Conservation (phyloP, 2,329 filamentous ascomycete genomes). For the Paecilomyces dactylethromorphus region DNA sequence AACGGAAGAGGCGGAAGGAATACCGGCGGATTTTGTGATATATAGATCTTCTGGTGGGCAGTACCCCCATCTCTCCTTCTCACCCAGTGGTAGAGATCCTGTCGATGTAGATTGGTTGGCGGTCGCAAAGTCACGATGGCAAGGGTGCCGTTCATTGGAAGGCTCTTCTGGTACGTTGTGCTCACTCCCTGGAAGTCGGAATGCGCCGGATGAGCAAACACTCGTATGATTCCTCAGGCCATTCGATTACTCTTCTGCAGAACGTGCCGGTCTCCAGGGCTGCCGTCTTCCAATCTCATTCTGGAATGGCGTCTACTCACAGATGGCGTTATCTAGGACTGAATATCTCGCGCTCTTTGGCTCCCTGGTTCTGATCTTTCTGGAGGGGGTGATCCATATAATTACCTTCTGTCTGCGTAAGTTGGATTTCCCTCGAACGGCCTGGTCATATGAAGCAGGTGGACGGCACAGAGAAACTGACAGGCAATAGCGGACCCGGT, state of each 20-base stretch:
- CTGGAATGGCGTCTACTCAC: conserved; percentile 2
- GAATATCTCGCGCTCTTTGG: conserved; percentile 84
- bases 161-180: conserved; percentile 45
- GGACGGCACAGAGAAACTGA: conserved; percentile 10
- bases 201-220: not conserved
- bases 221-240: not conserved
- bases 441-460: not conserved
- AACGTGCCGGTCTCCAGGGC: not conserved
- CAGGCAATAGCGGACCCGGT: conserved; percentile 61
- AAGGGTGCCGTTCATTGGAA: conserved; percentile 57
- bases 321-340: conserved; percentile 43
- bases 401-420: conserved; percentile 81
- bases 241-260: not conserved
- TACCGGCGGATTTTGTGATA: not conserved
- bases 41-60: not conserved
- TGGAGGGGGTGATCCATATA: conserved; percentile 77
- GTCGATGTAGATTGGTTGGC: not conserved
- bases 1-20: not conserved
- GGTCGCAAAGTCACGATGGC: conserved; percentile 38
- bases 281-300: not conserved
- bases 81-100: not conserved
- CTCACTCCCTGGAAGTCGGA: not conserved
- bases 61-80: not conserved
- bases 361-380: conserved; percentile 73
- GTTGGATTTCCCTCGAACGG: conserved; percentile 22